Percentiles rank a stretch among this genome's conserved stretches.
Conservation (phyloP, 345 rosid species). For the Euphorbia pulcherrima region DNA sequence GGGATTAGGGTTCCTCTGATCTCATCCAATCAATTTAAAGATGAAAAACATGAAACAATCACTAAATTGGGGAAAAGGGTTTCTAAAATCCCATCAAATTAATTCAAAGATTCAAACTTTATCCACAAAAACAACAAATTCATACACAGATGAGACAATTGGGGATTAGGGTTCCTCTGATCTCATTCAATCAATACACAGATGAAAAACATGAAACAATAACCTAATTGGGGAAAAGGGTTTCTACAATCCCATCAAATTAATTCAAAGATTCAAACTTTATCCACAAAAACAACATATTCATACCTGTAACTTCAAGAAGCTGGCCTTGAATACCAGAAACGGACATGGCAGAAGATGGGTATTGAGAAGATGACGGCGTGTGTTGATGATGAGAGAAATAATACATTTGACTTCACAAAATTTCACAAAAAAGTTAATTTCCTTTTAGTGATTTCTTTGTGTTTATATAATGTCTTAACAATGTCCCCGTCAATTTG, state of each 20-base stretch:
- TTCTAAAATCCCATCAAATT: background rate
- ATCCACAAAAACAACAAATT: background rate
- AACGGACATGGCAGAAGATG: conserved; percentile 30
- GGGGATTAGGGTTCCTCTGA: too few relatives aligned
- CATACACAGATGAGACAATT: too few relatives aligned
- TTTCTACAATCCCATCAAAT: background rate
- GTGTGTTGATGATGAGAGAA: background rate
- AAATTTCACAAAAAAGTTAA: background rate
- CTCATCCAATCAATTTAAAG: background rate
- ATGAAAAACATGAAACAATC: background rate
- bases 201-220: background rate
- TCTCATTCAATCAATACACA: too few relatives aligned
- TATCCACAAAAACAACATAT: background rate
- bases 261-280: background rate
- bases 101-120: background rate
- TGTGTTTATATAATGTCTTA: background rate
- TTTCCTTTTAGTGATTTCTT: background rate
- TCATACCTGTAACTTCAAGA: conserved; percentile 72
- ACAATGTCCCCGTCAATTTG: background rate
- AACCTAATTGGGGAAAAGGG: background rate
- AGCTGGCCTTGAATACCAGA: conserved; percentile 64
- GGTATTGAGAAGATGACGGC: background rate
- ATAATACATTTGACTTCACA: background rate
- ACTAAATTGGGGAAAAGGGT: background rate
- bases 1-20: too few relatives aligned